phyloP scores from a whole-genome alignment of 306 rosid genomes.

The Mimosa bimucronata region DNA sequence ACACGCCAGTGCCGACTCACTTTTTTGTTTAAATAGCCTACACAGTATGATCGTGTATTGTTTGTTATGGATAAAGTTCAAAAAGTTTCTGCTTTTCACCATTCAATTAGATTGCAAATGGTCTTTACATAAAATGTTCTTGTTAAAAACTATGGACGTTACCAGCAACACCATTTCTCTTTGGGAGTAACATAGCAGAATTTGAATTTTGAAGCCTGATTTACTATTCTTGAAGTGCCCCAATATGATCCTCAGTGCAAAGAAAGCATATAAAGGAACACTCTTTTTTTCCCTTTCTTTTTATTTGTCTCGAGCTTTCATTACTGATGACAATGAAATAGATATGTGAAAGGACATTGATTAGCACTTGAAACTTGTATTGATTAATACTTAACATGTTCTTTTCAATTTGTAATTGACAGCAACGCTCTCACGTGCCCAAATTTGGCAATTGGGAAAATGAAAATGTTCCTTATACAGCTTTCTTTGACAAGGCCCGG shows the following conservation, averaged over 20 bases:
- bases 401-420: constrained; percentile 47
- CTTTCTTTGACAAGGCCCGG: constrained; percentile 90
- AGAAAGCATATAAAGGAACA: constrained; percentile 18
- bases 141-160: not conserved
- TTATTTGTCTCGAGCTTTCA: not conserved
- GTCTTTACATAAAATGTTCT: constrained; percentile 6
- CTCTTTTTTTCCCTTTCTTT: not conserved
- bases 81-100: not conserved
- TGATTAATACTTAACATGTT: constrained; percentile 36
- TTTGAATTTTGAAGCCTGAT: not conserved
- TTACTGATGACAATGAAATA: constrained; percentile 17
- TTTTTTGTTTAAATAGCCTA: no score
- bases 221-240: not conserved
- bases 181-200: not conserved
- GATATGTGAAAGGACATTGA: constrained; percentile 2
- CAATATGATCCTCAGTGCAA: not conserved
- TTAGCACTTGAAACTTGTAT: constrained; percentile 30
- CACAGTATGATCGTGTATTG: no score
- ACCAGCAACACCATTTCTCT: not conserved
- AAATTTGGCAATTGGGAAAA: constrained; percentile 94
- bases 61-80: not conserved
- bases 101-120: constrained; percentile 5
- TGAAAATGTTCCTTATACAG: constrained; percentile 91
- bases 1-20: no score
- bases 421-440: constrained; percentile 92